phyloP scores from a whole-genome alignment of 2,329 filamentous ascomycete species.

The Fusarium duplospermum region DNA sequence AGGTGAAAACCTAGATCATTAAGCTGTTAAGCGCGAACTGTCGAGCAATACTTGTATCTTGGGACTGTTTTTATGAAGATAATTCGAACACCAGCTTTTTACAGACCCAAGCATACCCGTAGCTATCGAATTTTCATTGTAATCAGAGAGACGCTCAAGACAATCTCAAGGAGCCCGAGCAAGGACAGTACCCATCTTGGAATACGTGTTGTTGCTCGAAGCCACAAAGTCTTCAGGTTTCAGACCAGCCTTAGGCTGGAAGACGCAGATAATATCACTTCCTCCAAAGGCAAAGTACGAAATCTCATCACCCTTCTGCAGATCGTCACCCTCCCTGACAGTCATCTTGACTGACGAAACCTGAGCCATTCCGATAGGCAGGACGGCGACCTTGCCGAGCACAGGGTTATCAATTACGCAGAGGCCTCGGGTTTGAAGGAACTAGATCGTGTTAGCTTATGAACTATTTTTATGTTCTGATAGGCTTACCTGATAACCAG shows the following conservation, averaged over 20 bases:
- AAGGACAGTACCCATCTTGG: constrained; percentile 33
- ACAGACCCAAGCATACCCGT: not conserved
- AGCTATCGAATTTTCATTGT: not conserved
- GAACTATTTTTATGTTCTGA: not conserved
- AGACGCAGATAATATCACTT: constrained; percentile 55
- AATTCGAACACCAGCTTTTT: not conserved
- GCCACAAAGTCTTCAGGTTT: constrained; percentile 29
- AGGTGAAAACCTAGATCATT: not conserved
- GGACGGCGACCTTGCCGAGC: constrained; percentile 53
- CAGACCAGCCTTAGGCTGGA: constrained; percentile 45
- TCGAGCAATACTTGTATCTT: not conserved
- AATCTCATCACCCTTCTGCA: constrained; percentile 57
- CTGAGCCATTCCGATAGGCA: constrained; percentile 59
- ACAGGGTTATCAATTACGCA: constrained; percentile 52
- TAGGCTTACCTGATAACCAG: constrained; percentile 48
- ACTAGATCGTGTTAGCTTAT: constrained; percentile 39
- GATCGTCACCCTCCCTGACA: constrained; percentile 32
- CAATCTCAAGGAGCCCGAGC: constrained; percentile 10
- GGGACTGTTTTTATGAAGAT: not conserved
- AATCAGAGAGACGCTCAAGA: not conserved
- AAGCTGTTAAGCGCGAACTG: not conserved
- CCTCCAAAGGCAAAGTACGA: constrained; percentile 58
- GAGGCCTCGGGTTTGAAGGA: constrained; percentile 52
- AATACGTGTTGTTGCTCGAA: constrained; percentile 26
- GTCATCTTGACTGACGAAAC: constrained; percentile 55